phyloP scores from a whole-genome alignment of 305 asterid species.

The Fraxinus albicans region DNA sequence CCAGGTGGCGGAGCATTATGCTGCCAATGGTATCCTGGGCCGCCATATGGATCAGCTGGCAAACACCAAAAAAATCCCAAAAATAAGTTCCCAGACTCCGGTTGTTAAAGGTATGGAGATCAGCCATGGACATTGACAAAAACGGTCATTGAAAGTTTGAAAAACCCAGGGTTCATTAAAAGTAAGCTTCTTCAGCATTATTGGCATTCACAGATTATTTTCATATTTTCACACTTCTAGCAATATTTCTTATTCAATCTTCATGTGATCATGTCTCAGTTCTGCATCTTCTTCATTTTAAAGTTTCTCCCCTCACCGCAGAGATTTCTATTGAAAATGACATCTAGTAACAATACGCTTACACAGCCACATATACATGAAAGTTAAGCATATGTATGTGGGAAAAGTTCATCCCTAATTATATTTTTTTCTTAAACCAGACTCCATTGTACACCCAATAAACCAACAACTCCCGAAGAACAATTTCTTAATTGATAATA shows the following conservation, averaged over 20 bases:
- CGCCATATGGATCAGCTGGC: constrained; percentile 65
- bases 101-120: neutral
- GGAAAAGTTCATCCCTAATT: neutral
- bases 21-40: constrained; percentile 66
- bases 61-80: constrained; percentile 9
- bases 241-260: neutral
- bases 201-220: neutral
- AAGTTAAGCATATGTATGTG: neutral
- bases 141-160: neutral
- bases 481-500: neutral
- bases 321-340: neutral
- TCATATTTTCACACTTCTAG: neutral
- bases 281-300: neutral
- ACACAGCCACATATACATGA: neutral
- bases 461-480: neutral
- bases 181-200: neutral
- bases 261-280: neutral
- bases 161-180: neutral
- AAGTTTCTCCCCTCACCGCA: neutral
- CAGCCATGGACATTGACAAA: neutral
- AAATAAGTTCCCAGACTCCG: constrained; percentile 16
- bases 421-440: neutral
- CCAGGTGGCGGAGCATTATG: constrained; percentile 54
- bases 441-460: neutral
- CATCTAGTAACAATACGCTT: neutral